These are phyloP conservation scores for Talinum fruticosum DNA, from an alignment of 148 eudicot species.

Conservation along the genomic window DNA sequence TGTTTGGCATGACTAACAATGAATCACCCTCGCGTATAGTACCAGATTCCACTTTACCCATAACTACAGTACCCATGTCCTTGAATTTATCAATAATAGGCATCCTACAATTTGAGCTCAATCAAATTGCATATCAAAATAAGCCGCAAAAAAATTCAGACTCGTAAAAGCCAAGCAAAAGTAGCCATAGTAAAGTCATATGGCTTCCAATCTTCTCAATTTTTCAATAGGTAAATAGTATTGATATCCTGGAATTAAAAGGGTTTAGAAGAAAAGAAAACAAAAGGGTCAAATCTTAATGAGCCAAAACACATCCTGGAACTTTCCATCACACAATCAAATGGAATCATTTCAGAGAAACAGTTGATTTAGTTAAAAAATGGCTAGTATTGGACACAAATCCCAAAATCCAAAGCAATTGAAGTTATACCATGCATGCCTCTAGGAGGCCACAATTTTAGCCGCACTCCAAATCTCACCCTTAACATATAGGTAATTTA, in stretches of 20 bases:
- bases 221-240: background rate
- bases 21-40: slow-evolving; percentile 72
- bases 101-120: slow-evolving; percentile 41
- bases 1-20: slow-evolving; percentile 84
- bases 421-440: background rate
- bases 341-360: too few relatives aligned
- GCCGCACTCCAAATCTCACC: background rate
- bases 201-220: background rate
- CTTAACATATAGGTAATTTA: background rate
- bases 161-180: background rate
- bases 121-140: background rate
- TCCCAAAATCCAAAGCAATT: too few relatives aligned
- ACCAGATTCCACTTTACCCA: slow-evolving; percentile 95
- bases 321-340: too few relatives aligned
- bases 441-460: background rate
- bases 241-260: too few relatives aligned
- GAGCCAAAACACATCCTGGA: too few relatives aligned
- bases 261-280: too few relatives aligned
- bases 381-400: too few relatives aligned
- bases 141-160: background rate
- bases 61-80: slow-evolving; percentile 87
- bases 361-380: too few relatives aligned
- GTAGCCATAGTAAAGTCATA: too few relatives aligned
- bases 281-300: too few relatives aligned
- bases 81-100: slow-evolving; percentile 83